These are phyloP conservation scores for Termitomyces sp. DNA, from an alignment of 768 basidiomycete genomes.

Conservation along the genomic window DNA sequence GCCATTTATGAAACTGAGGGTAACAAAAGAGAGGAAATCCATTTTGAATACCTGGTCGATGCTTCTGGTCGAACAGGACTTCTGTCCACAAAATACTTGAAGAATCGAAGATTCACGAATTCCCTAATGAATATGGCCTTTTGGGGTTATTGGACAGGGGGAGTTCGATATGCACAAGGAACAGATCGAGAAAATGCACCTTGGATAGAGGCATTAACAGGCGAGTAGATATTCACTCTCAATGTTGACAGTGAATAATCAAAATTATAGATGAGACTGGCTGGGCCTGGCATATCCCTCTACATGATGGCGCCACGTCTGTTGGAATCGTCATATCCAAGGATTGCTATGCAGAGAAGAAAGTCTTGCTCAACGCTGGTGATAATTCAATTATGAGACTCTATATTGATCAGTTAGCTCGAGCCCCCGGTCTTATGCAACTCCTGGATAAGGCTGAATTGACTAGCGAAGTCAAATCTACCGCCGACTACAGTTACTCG, in stretches of 20 bases:
- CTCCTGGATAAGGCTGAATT: neutral
- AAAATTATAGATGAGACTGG: conserved; percentile 34
- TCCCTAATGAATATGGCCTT: conserved; percentile 53
- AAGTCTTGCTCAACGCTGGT: conserved; percentile 12
- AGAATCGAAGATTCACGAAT: conserved; percentile 47
- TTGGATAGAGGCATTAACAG: conserved; percentile 51
- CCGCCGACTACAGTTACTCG: neutral
- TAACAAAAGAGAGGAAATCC: conserved; percentile 32
- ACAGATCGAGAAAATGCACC: no score
- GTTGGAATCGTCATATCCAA: conserved; percentile 46
- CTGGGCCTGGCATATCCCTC: no score
- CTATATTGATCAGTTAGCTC: conserved; percentile 26
- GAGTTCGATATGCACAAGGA: no score
- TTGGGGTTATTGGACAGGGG: conserved; percentile 64
- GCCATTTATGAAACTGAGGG: neutral
- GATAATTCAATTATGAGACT: conserved; percentile 22
- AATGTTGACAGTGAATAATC: no score
- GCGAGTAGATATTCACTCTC: conserved; percentile 20
- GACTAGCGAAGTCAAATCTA: neutral
- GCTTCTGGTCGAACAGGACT: conserved; percentile 56
- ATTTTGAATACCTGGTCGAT: conserved; percentile 59
- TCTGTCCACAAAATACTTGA: conserved; percentile 53
- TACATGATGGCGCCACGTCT: conserved; percentile 43
- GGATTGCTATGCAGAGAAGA: conserved; percentile 26
- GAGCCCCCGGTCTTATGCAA: neutral